phyloP scores from a whole-genome alignment of 208 protist species.

The Trypanosomatidae sp. region DNA sequence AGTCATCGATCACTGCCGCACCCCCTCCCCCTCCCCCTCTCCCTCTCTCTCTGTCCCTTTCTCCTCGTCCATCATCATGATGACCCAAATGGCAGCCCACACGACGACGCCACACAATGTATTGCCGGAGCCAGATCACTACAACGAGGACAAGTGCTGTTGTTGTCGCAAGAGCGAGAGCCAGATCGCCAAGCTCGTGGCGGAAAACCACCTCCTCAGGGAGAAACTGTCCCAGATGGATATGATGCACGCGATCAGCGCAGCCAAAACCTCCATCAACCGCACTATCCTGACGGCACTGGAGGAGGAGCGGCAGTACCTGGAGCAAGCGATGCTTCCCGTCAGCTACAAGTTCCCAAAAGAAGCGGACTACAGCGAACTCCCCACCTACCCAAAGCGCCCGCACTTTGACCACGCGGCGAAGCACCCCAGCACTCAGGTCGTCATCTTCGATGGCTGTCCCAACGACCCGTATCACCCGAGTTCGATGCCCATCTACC shows the following conservation, averaged over 20 bases:
- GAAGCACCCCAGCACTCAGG: slow-evolving; percentile 61
- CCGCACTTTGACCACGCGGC: slow-evolving; percentile 79
- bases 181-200: slow-evolving; percentile 39
- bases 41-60: background rate
- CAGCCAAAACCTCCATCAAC: slow-evolving; percentile 38
- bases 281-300: slow-evolving; percentile 51
- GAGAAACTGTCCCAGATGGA: slow-evolving; percentile 51
- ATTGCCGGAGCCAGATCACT: background rate
- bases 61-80: background rate
- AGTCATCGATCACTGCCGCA: background rate
- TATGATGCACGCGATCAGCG: slow-evolving; percentile 48
- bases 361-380: slow-evolving; percentile 47
- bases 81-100: background rate
- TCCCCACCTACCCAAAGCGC: slow-evolving; percentile 69
- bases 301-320: slow-evolving; percentile 48
- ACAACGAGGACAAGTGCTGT: slow-evolving; percentile 19
- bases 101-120: background rate
- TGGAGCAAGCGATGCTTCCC: slow-evolving; percentile 44
- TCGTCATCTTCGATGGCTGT: slow-evolving; percentile 87
- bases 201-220: slow-evolving; percentile 52
- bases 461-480: slow-evolving; percentile 91
- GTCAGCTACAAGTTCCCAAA: slow-evolving; percentile 35
- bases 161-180: slow-evolving; percentile 18
- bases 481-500: slow-evolving; percentile 88
- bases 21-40: background rate